Base-by-base conservation (phyloP, 805 yeast species). In the Hanseniaspora thailandica region DNA sequence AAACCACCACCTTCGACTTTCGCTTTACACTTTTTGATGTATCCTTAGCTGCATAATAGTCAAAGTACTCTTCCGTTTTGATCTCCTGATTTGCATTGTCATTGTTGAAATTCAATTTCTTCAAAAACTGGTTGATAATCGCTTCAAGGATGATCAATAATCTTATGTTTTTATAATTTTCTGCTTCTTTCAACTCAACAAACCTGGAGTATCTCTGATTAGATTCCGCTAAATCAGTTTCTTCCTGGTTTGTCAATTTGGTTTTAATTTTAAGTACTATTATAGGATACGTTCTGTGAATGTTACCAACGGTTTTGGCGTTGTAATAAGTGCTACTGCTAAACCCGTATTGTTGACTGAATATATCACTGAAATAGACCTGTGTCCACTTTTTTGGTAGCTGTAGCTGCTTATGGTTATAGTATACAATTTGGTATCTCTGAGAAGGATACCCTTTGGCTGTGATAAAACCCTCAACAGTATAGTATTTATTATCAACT, bases 361-460 rank as follows among this genome's bases (percentile, higher is more conserved):
- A 12, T 71, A 56, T 0, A 25, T 46, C 19, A 55, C 58, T 1
- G 43, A 26, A 9, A 69, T 20, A 4, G 51, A 54, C 2, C 35
- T 47, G 43, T 54, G 51, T 25, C 40, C 47, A 13, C 58, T 54
- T 60, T n/a, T 55, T 53, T 2, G 44, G 58, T 23, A 44, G 52
- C 43, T 7, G 23, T 74, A 64, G 2, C 69, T 69, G 60, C 22
- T 40, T 48, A n/a, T 41, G 10, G 23, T 80, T 77, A 22, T 76
- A 57, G 50, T 69, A 74, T 1, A 78, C 58, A 48, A 68, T 72
- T 57, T 79, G 84, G 54, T 69, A 66, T 1, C 59, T 55, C 41
- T 65, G 70, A 0, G 72, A 60, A 52, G 67, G 68, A 0, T 64
- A 56, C 0, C 76, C 68, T 0, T 52, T 35, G 3, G 58, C 60